Conservation (phyloP, 2,329 filamentous ascomycete genomes). For the Diaporthe aspalathi region DNA sequence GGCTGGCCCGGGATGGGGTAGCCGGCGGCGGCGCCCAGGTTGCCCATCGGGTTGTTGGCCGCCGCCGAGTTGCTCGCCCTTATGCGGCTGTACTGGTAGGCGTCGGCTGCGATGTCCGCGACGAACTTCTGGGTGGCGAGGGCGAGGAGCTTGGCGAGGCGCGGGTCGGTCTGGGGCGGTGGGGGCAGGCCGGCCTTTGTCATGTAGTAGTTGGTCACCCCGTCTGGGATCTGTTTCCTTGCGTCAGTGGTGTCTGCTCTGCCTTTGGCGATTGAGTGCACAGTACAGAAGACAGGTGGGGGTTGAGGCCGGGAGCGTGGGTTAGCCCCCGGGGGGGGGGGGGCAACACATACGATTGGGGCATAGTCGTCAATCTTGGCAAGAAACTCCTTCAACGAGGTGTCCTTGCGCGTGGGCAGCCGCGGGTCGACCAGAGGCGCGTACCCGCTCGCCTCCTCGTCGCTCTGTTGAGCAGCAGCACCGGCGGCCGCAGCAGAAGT, state of each 20-base stretch:
- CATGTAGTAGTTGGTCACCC: slow-evolving; percentile 98
- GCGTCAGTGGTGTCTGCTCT: not conserved
- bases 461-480: slow-evolving; percentile 18
- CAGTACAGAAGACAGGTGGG: no score
- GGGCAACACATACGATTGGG: slow-evolving; percentile 82
- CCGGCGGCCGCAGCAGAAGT: not conserved
- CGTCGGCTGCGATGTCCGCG: slow-evolving; percentile 95
- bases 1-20: slow-evolving; percentile 73
- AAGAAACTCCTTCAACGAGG: slow-evolving; percentile 90
- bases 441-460: slow-evolving; percentile 28
- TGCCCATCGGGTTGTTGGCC: slow-evolving; percentile 91
- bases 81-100: slow-evolving; percentile 97
- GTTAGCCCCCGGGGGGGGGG: no score
- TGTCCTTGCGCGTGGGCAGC: slow-evolving; percentile 87
- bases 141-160: slow-evolving; percentile 91
- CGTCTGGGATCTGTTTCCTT: slow-evolving; percentile 85
- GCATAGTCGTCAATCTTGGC: slow-evolving; percentile 98
- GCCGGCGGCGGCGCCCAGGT: slow-evolving; percentile 79
- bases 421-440: slow-evolving; percentile 50
- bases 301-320: not conserved
- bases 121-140: slow-evolving; percentile 99
- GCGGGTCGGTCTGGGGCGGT: slow-evolving; percentile 88
- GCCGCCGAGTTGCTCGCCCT: slow-evolving; percentile 89
- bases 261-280: no score
- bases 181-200: slow-evolving; percentile 94